Base-by-base conservation (phyloP, 2,329 filamentous ascomycete species). In the Colletotrichum chrysophilum region DNA sequence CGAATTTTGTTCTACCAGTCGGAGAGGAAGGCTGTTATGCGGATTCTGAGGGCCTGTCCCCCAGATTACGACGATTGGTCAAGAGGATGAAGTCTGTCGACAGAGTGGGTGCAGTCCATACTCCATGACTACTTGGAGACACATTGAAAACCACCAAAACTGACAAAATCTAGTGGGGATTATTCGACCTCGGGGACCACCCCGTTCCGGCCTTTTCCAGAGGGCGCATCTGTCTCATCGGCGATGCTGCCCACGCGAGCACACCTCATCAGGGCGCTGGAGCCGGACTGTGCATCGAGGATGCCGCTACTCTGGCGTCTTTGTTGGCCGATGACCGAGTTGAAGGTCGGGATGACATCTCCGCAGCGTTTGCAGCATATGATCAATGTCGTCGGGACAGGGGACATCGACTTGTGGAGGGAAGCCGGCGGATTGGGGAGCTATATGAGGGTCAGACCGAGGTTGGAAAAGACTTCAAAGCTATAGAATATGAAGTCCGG, bases 171-270 rank as follows among this genome's bases (percentile, higher is more conserved):
- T 68, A 86, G 80, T 92, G 83, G 81, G 88, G 85, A 2, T 84
- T 89, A 36, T 89, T 88, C 77, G 87, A 88, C 62, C 81, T 88
- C 1, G 85, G 84, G 36, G 82, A 87, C n/a, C 78, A 86, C 56
- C 87, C 86, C 1, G 81, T 88, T 1, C 84, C 84, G 2, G 79
- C 80, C 13, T 90, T 86, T 58, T 85, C 83, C 78, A 84, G 84
- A 28, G 85, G 84, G 9, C 83, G 87, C 1, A 78, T 89, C 28
- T 87, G 85, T 48, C 85, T 93, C 3, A 81, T 91, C 1, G 92
- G 92, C 16, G 92, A 94, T 79, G 91, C 92, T 0, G 92, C 92
- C 0, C 92, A 93, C 79, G 91, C 91, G 0, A 89, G 89, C 52
- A 90, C 91, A 1, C 92, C 92, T 0, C 89, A 91, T 52, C 89